A percentile compares a stretch with the other conserved stretches of the same genome.
Conservation (phyloP, 1,284 basidiomycete genomes). For the Ceratobasidium sp. region DNA sequence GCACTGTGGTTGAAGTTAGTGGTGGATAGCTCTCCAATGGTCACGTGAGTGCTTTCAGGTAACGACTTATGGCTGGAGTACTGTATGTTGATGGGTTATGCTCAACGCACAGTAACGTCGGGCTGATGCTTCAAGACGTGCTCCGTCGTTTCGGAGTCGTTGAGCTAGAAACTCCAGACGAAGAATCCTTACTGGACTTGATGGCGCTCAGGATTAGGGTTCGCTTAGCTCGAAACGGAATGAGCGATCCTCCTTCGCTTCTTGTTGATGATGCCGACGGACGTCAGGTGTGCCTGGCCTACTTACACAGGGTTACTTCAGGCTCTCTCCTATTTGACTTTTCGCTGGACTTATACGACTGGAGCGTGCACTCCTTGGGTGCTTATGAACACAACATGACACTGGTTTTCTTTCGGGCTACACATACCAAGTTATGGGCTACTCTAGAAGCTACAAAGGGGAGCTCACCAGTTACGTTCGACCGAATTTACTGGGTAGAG, state of each 20-base stretch:
- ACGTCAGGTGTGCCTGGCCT: background rate
- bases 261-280: background rate
- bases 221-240: background rate
- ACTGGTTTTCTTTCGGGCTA: conserved; percentile 3
- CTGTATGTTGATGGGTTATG: too few relatives aligned
- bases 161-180: background rate
- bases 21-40: too few relatives aligned
- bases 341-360: background rate
- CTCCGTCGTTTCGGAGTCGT: background rate
- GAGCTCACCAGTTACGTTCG: background rate
- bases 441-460: background rate
- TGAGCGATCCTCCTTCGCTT: background rate
- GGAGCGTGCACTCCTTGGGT: background rate
- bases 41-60: too few relatives aligned
- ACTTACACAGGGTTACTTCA: background rate
- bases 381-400: too few relatives aligned
- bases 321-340: background rate
- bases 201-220: background rate
- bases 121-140: background rate
- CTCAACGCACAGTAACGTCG: background rate
- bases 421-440: conserved; percentile 2
- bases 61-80: too few relatives aligned
- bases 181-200: background rate
- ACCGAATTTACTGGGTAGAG: background rate
- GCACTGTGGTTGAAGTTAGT: background rate